These are phyloP conservation scores for Glycine latifolia DNA, from an alignment of 306 rosid species.

Conservation along the genomic window DNA sequence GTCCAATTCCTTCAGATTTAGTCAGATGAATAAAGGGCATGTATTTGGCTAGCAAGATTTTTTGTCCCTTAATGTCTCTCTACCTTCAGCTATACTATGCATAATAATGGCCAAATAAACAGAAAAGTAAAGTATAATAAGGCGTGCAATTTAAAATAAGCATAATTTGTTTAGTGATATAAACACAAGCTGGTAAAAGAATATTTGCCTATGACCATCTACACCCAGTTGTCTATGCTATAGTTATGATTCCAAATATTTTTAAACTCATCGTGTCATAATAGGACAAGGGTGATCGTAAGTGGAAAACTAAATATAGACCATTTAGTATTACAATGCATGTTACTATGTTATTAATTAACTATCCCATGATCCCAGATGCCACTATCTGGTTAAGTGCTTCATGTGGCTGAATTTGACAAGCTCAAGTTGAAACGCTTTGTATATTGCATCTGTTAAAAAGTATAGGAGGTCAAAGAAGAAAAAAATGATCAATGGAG, in stretches of 20 bases:
- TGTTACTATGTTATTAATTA: slow-evolving; percentile 10
- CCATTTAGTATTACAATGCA: slow-evolving; percentile 14
- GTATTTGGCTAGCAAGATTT: neutral
- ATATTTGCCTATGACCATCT: slow-evolving; percentile 6
- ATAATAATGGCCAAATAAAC: slow-evolving; percentile 1
- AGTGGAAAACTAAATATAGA: neutral
- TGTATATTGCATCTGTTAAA: neutral
- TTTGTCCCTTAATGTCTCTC: slow-evolving; percentile 35
- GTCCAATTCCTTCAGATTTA: slow-evolving; percentile 3
- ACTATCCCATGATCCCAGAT: slow-evolving; percentile 13
- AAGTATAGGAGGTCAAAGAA: neutral
- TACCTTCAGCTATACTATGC: neutral
- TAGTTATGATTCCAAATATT: slow-evolving; percentile 18
- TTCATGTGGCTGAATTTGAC: neutral
- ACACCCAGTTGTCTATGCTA: neutral
- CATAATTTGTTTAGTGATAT: slow-evolving; percentile 7
- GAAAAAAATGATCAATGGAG: neutral
- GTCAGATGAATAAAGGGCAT: neutral
- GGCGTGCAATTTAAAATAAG: slow-evolving; percentile 10
- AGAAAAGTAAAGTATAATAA: neutral
- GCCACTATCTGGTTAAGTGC: neutral
- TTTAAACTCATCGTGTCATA: neutral
- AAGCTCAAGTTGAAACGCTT: slow-evolving; percentile 5
- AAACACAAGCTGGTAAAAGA: slow-evolving; percentile 1
- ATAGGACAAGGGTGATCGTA: slow-evolving; percentile 22